These are phyloP conservation scores for Boehmeria nivea DNA, from an alignment of 306 rosid genomes.

Conservation along the genomic window DNA sequence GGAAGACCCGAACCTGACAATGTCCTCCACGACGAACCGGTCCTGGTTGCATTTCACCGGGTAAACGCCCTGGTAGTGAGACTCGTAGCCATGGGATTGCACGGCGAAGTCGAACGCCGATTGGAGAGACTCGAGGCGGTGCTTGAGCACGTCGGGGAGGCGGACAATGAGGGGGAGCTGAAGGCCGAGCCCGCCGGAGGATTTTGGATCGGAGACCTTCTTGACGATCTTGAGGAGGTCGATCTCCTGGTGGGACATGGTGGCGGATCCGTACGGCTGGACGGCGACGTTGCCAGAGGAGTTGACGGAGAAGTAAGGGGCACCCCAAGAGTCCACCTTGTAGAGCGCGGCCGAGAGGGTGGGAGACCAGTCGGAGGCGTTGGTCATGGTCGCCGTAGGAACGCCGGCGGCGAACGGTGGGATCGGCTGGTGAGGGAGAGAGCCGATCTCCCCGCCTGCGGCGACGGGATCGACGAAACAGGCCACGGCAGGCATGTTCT, in stretches of 20 bases:
- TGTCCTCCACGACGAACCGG: slow-evolving; percentile 81
- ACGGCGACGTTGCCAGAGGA: slow-evolving; percentile 65
- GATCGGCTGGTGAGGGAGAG: slow-evolving; percentile 56
- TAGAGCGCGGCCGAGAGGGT: slow-evolving; percentile 51
- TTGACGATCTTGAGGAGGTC: slow-evolving; percentile 73
- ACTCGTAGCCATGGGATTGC: slow-evolving; percentile 47
- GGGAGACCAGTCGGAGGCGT: slow-evolving; percentile 56
- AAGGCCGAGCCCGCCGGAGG: slow-evolving; percentile 62
- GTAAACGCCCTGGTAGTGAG: slow-evolving; percentile 87
- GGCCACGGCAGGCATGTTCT: slow-evolving; percentile 90
- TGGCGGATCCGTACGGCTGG: slow-evolving; percentile 50
- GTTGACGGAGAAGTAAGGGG: slow-evolving; percentile 62
- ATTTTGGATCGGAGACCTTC: slow-evolving; percentile 64
- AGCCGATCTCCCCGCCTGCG: slow-evolving; percentile 41
- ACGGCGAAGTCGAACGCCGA: slow-evolving; percentile 65
- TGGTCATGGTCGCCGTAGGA: slow-evolving; percentile 26
- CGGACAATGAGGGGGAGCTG: slow-evolving; percentile 75
- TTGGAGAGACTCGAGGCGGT: slow-evolving; percentile 70
- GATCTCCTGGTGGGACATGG: slow-evolving; percentile 79
- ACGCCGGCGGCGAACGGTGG: slow-evolving; percentile 41
- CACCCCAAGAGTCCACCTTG: slow-evolving; percentile 74
- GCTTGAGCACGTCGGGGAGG: slow-evolving; percentile 66
- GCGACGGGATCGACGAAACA: slow-evolving; percentile 78
- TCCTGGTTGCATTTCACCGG: slow-evolving; percentile 94
- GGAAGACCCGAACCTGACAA: slow-evolving; percentile 56